A percentile compares a stretch with the other conserved stretches of the same genome.
Evolutionary conservation across 2,329 filamentous ascomycete genomes (phyloP).

Genomic region (Pleomassaria siparia): DNA sequence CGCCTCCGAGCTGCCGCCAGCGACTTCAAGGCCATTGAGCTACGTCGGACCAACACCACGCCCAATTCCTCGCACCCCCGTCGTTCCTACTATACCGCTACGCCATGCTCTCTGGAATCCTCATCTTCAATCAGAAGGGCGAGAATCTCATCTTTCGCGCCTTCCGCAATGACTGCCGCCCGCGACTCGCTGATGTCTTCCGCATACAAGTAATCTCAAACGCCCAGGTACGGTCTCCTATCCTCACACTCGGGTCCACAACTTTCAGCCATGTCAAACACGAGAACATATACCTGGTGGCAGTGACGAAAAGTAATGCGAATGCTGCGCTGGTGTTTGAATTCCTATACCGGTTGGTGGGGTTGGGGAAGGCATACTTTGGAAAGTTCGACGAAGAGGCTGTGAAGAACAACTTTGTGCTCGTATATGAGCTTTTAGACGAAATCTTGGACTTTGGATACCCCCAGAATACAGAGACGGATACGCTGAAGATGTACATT

Average conservation of each 20-base stretch:
- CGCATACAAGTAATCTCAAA: constrained; percentile 99
- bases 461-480: constrained; percentile 97
- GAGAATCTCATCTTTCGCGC: constrained; percentile 99
- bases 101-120: constrained; percentile 92
- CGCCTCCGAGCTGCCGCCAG: no score
- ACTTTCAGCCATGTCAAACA: constrained; percentile 99
- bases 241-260: constrained; percentile 93
- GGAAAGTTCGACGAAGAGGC: constrained; percentile 99
- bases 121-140: constrained; percentile 99
- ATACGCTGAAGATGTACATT: constrained; percentile 99
- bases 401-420: constrained; percentile 99
- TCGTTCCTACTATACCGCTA: constrained; percentile 1
- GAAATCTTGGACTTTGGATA: constrained; percentile 99
- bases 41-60: not conserved
- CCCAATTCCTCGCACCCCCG: not conserved
- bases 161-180: constrained; percentile 97
- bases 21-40: no score
- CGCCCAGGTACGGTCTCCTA: constrained; percentile 93
- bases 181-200: constrained; percentile 96
- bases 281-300: constrained; percentile 97
- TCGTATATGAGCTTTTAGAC: constrained; percentile 96
- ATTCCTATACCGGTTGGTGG: constrained; percentile 90
- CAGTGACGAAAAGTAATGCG: constrained; percentile 97
- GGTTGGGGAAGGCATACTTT: constrained; percentile 93
- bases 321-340: constrained; percentile 98